phyloP scores from a whole-genome alignment of 768 basidiomycete genomes.

The Russula sp. region DNA sequence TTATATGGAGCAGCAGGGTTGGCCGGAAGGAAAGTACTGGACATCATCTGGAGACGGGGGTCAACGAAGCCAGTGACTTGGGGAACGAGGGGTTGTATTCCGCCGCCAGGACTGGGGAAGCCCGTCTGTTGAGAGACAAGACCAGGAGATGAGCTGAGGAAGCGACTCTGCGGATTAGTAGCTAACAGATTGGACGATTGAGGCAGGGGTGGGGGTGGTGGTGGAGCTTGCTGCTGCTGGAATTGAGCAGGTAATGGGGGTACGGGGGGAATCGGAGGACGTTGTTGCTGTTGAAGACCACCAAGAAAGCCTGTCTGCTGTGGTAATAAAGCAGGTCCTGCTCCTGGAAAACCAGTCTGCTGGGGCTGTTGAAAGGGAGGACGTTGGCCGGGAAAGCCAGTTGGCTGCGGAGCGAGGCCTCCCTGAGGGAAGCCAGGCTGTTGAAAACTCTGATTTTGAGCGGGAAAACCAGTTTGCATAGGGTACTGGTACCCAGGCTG shows the following conservation, averaged over 20 bases:
- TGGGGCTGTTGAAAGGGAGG: conserved; percentile 52
- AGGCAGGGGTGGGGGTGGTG: conserved; percentile 57
- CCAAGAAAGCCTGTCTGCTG: conserved; percentile 50
- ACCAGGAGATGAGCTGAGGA: conserved; percentile 52
- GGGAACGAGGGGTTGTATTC: conserved; percentile 45
- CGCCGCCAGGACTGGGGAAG: conserved; percentile 38
- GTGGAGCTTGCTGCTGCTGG: conserved; percentile 36
- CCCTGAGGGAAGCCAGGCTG: conserved; percentile 37
- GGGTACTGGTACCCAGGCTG: conserved; percentile 69
- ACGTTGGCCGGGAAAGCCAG: conserved; percentile 40
- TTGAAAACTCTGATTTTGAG: conserved; percentile 39
- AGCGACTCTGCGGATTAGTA: conserved; percentile 39
- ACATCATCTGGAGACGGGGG: conserved; percentile 83
- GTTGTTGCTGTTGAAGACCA: conserved; percentile 33
- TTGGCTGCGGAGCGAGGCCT: conserved; percentile 53
- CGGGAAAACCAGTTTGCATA: conserved; percentile 59
- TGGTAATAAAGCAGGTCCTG: conserved; percentile 32
- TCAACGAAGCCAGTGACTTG: conserved; percentile 79
- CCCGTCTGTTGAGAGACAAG: conserved; percentile 51
- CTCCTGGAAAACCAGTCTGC: conserved; percentile 44
- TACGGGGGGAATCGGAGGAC: conserved; percentile 25
- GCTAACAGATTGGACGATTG: conserved; percentile 48
- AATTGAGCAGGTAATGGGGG: conserved; percentile 21
- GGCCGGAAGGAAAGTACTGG: conserved; percentile 84
- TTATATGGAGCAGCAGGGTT: conserved; percentile 54